Evolutionary conservation across 352 stramenopile species (phyloP), one percentile per base, ranked within the genome.

Genomic region (Pythium periplocum): DNA sequence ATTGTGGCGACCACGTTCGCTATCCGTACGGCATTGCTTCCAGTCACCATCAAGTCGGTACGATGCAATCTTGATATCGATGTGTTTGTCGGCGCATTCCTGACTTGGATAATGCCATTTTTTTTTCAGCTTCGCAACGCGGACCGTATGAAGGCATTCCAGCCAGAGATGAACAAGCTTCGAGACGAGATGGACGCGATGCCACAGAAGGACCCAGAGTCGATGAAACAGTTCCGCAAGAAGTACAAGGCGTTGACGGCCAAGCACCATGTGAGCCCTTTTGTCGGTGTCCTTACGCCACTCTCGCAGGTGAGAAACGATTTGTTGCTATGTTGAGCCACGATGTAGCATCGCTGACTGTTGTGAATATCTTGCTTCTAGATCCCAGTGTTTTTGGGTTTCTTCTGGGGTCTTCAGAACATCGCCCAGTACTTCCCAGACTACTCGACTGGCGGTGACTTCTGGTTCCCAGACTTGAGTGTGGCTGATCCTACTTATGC

Each of bases 141-240:
- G 51, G 83, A 81, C 39, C 87, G 88, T 56, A 89, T 94, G 81
- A 88, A 88, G 50, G 56, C 70, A 9, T 82, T 92, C 64, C 78
- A 92, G 61, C 79, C 81, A 4, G 82, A 94, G 40, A 86, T 94
- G 78, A 71, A 91, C 50, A 93, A 91, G 51, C 68, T 94, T 33
- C 73, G 79, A 40, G 66, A 63, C 1, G 74, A 89, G 45, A 91
- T 90, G 72, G 66, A 89, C 17, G 51, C 46, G 34, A 73, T 77
- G 17, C 69, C 71, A 12, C 69, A 69, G 9, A 63, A 61, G 30
- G 66, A 83, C 56, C 57, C 68, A 3, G 66, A 90, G 38, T 73
- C 73, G 33, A 68, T 86, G 44, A 59, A 65, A 51, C 54, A 81
- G 52, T 90, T 91, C 55, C 78, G 85, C 53, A 59, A 55, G 7